Evolutionary conservation across 1,139 yeast species (phyloP).

Genomic region (Debaryomyces psychrophilus): DNA sequence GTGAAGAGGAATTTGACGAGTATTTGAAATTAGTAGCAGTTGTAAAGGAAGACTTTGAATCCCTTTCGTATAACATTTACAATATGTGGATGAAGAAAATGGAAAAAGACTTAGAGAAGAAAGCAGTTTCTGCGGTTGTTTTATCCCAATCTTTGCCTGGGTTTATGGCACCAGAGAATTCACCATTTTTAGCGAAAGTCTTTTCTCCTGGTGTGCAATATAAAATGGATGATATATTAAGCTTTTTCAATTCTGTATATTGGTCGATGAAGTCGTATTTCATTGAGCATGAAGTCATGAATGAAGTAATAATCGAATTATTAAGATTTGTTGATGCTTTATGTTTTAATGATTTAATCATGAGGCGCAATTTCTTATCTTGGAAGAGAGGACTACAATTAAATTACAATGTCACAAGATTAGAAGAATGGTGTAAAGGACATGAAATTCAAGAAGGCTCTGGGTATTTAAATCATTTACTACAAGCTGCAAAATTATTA

Average conservation of each 20-base stretch:
- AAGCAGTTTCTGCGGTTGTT: slow-evolving; percentile 91
- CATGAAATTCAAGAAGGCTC: slow-evolving; percentile 92
- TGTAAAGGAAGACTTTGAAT: slow-evolving; percentile 92
- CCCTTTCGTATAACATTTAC: slow-evolving; percentile 89
- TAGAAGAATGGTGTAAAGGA: slow-evolving; percentile 98
- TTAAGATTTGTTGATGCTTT: slow-evolving; percentile 88
- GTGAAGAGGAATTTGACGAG: slow-evolving; percentile 86
- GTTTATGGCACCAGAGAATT: slow-evolving; percentile 84
- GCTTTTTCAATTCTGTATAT: slow-evolving; percentile 86
- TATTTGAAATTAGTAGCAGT: slow-evolving; percentile 88
- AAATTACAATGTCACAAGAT: slow-evolving; percentile 92
- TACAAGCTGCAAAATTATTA: slow-evolving; percentile 91
- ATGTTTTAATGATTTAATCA: slow-evolving; percentile 92
- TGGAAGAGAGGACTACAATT: slow-evolving; percentile 98
- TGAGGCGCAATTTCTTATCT: slow-evolving; percentile 92
- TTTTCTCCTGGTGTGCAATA: slow-evolving; percentile 74
- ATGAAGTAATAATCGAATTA: slow-evolving; percentile 82
- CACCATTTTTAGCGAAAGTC: slow-evolving; percentile 83
- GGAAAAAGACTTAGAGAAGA: slow-evolving; percentile 88
- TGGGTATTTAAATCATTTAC: slow-evolving; percentile 81
- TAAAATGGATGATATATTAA: slow-evolving; percentile 93
- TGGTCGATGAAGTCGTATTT: slow-evolving; percentile 94
- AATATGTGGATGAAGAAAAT: slow-evolving; percentile 98
- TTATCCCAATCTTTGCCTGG: slow-evolving; percentile 96
- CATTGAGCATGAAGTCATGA: slow-evolving; percentile 82